Percentiles rank a stretch among this genome's conserved stretches.
Evolutionary conservation across 768 basidiomycete species (phyloP).

Genomic region (Podaxis sp.): DNA sequence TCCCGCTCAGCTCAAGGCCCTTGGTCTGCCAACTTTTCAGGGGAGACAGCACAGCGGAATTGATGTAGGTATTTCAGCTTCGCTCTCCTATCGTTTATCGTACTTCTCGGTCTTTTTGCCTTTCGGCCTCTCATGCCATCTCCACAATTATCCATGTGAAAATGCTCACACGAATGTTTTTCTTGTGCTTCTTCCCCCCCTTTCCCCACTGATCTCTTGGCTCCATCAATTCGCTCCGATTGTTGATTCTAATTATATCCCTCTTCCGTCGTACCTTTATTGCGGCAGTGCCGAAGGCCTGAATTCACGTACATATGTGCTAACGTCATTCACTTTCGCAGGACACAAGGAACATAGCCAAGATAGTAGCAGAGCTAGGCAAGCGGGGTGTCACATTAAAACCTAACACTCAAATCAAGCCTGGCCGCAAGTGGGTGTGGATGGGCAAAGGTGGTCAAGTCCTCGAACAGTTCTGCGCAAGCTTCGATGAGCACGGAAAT

Average conservation of each 20-base stretch:
- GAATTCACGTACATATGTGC: neutral
- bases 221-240: slow-evolving; percentile 1
- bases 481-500: slow-evolving; percentile 1
- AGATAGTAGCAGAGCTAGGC: slow-evolving; percentile 79
- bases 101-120: slow-evolving; percentile 18
- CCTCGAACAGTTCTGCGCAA: slow-evolving; percentile 40
- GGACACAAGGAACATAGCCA: slow-evolving; percentile 89
- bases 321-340: slow-evolving; percentile 26
- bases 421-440: slow-evolving; percentile 75
- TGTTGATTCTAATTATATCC: slow-evolving; percentile 3
- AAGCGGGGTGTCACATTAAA: slow-evolving; percentile 62
- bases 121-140: slow-evolving; percentile 17
- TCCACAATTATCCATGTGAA: slow-evolving; percentile 17
- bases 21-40: slow-evolving; percentile 72
- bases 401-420: slow-evolving; percentile 71
- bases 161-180: neutral
- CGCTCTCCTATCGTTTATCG: slow-evolving; percentile 4
- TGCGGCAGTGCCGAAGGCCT: neutral
- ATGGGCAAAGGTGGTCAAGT: slow-evolving; percentile 79
- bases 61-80: slow-evolving; percentile 58
- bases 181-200: neutral
- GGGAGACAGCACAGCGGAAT: slow-evolving; percentile 89
- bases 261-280: neutral
- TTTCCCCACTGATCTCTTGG: slow-evolving; percentile 4
- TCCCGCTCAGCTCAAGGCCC: slow-evolving; percentile 67